These are phyloP conservation scores for Trichoderma sp. DNA, from an alignment of 2,329 filamentous ascomycete species.

Conservation along the genomic window DNA sequence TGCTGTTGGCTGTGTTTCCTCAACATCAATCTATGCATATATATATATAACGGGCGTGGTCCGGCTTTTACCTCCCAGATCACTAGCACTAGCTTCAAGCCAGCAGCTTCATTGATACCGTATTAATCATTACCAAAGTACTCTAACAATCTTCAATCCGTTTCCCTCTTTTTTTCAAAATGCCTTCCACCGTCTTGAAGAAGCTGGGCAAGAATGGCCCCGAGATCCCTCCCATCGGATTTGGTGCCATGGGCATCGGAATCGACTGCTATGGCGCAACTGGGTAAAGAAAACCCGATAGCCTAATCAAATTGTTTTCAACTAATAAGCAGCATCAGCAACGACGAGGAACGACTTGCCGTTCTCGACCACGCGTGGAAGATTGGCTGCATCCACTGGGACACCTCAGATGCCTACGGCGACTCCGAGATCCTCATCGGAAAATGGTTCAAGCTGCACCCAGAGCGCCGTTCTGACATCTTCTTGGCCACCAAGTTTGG, in stretches of 20 bases:
- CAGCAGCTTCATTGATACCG: not conserved
- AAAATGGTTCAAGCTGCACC: slow-evolving; percentile 45
- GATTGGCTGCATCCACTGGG: slow-evolving; percentile 51
- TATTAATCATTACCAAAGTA: not conserved
- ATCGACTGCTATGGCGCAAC: slow-evolving; percentile 37
- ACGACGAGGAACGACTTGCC: slow-evolving; percentile 45
- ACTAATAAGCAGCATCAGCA: not conserved
- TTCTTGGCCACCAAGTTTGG: slow-evolving; percentile 46
- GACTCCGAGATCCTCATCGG: slow-evolving; percentile 48
- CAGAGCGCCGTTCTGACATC: slow-evolving; percentile 46
- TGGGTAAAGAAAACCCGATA: not conserved
- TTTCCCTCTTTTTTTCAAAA: not conserved
- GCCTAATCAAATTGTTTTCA: not conserved
- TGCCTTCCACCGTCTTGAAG: slow-evolving; percentile 15
- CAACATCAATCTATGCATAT: not conserved
- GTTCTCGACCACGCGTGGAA: slow-evolving; percentile 52
- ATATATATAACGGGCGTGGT: not conserved
- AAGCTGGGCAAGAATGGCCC: slow-evolving; percentile 50
- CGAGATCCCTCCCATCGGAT: slow-evolving; percentile 48
- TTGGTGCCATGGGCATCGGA: slow-evolving; percentile 52
- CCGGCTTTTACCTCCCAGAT: not conserved
- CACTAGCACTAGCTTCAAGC: not conserved
- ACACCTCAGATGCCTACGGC: slow-evolving; percentile 46
- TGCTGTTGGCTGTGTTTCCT: not conserved
- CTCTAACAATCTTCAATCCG: not conserved